Conservation (phyloP, 2,329 filamentous ascomycete species). For the Daldinia sp. region DNA sequence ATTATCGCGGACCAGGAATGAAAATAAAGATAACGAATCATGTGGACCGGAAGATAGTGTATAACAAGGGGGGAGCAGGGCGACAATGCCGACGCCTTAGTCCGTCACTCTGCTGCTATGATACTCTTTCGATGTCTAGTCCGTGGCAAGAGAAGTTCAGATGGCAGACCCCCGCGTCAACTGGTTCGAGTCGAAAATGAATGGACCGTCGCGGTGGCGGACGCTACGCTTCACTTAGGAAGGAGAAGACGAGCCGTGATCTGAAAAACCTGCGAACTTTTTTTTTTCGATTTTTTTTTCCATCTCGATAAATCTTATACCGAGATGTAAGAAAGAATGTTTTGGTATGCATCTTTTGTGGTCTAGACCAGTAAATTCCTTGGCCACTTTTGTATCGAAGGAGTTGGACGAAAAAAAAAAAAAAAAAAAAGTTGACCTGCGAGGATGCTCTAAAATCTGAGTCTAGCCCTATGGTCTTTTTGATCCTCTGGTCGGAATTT, state of each 20-base stretch:
- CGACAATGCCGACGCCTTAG: slow-evolving; percentile 28
- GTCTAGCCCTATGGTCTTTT: slow-evolving; percentile 1
- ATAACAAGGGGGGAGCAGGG: slow-evolving; percentile 11
- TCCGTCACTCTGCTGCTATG: slow-evolving; percentile 22
- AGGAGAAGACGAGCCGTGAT: slow-evolving; percentile 28
- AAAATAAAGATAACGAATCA: slow-evolving; percentile 29
- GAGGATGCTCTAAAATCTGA: slow-evolving; percentile 7
- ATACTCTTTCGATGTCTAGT: slow-evolving; percentile 27
- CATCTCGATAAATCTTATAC: slow-evolving; percentile 3
- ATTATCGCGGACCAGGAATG: slow-evolving; percentile 18
- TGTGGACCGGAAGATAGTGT: neutral
- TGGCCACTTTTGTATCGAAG: slow-evolving; percentile 20
- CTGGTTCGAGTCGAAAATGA: slow-evolving; percentile 14
- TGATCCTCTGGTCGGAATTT: slow-evolving; percentile 3
- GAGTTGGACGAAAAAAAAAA: slow-evolving; percentile 1
- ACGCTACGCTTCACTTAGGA: slow-evolving; percentile 34
- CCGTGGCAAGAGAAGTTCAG: slow-evolving; percentile 23
- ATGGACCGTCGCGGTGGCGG: slow-evolving; percentile 25
- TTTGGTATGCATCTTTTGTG: slow-evolving; percentile 17
- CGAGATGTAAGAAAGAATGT: slow-evolving; percentile 5
- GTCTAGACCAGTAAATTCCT: slow-evolving; percentile 30
- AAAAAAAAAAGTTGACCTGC: slow-evolving; percentile 5
- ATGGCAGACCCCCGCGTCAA: slow-evolving; percentile 17
- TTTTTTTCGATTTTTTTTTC: neutral
- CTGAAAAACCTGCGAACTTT: slow-evolving; percentile 4